Base-by-base conservation (phyloP, 2,329 filamentous ascomycete genomes). In the Madurella mycetomatis region DNA sequence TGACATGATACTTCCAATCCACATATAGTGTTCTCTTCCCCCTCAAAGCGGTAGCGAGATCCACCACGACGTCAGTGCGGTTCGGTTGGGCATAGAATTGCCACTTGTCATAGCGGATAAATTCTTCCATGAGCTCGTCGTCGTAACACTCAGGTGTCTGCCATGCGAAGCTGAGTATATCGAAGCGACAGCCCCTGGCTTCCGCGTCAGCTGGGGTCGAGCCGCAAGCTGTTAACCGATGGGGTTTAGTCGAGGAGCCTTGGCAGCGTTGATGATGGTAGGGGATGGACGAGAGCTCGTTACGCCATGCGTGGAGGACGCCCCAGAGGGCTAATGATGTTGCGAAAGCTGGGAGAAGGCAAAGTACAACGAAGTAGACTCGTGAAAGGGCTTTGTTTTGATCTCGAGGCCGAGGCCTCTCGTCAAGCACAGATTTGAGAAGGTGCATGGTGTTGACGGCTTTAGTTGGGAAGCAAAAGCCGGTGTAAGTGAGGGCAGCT, bases 121-220 rank as follows among this genome's bases (percentile, higher is more conserved):
- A 65, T 5, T 57, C 49, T 4, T 54, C 48, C 42, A 60, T 53
- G 1, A 67, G 47, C 15, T 61, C 57, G 5, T 12, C 47, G 51
- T 67, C 64, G 50, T 58, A 66, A 57, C 65, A 67, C 9, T 54
- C 55, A 30, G 55, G 47, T 3, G 62, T 58, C 3, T 62, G 57
- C 64, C 65, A 67, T 8, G 61, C 56, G 51, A 64, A 67, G 19
- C 51, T 54, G 19, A 65, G 64, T 5, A 62, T 52, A 55, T 67
- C 64, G 49, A 67, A 66, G 17, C 56, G 45, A 54, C 64, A 67
- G 16, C 60, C 60, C 4, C 42, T 47, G 25, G 54, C 48, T 5
- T 32, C 41, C 9, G 65, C 65, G 54, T 64, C 57, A 4, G 48
- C 44, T 0, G 63, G 47, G 30, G 61, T 51, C 13, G 49, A 53